phyloP scores from a whole-genome alignment of 495 filamentous ascomycete species.

The Recurvomyces mirabilis region DNA sequence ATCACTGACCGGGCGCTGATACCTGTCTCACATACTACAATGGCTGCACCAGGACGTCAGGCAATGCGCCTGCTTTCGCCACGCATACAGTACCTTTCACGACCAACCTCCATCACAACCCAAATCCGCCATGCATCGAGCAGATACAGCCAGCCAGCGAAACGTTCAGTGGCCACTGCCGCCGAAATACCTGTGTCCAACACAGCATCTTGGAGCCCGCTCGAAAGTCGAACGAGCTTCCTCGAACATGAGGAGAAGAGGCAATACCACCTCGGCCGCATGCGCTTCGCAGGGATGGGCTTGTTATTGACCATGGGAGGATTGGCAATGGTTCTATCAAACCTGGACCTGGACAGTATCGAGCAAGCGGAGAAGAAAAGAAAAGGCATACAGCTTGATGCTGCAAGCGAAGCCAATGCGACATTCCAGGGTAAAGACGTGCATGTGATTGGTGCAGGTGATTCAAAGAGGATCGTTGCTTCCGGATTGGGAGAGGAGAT shows the following conservation, averaged over 20 bases:
- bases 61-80: conserved; percentile 20
- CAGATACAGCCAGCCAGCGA: conserved; percentile 17
- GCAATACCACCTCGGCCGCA: conserved; percentile 16
- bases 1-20: too few species aligned
- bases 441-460: conserved; percentile 35
- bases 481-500: conserved; percentile 43
- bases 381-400: conserved; percentile 13
- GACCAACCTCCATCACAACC: conserved; percentile 1
- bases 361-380: conserved; percentile 12
- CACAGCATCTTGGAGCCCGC: not conserved
- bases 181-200: not conserved
- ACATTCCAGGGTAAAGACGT: conserved; percentile 37
- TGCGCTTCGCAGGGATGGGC: conserved; percentile 20
- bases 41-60: conserved; percentile 10
- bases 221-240: conserved; percentile 1
- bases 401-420: conserved; percentile 16
- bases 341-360: conserved; percentile 16
- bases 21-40: too few species aligned
- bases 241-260: conserved; percentile 11
- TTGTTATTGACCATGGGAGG: conserved; percentile 11
- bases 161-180: conserved; percentile 10
- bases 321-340: conserved; percentile 7
- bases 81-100: conserved; percentile 8
- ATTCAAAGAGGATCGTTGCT: conserved; percentile 46
- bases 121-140: conserved; percentile 12